These are phyloP conservation scores for Penicillium capsulatum DNA, from an alignment of 2,329 filamentous ascomycete genomes.

Conservation along the genomic window DNA sequence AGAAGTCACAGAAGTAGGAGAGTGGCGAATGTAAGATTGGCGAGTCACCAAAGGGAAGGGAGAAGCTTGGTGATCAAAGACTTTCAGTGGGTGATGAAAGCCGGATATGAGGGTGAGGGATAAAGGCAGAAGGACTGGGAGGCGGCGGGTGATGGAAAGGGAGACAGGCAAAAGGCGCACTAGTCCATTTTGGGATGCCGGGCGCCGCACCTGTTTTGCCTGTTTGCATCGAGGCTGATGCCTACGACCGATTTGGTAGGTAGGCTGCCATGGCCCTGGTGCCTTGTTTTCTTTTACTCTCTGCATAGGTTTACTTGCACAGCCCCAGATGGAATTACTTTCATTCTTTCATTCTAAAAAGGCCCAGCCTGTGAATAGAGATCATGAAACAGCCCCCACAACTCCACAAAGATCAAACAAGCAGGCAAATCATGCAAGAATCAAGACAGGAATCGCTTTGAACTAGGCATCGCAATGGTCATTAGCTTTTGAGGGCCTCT, in stretches of 20 bases:
- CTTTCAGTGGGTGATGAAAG: background rate
- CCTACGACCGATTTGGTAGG: too few species aligned
- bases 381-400: slow-evolving; percentile 9
- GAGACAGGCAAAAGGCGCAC: slow-evolving; percentile 6
- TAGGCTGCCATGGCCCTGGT: too few species aligned
- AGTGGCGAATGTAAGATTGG: slow-evolving; percentile 10
- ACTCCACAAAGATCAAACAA: slow-evolving; percentile 14
- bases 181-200: slow-evolving; percentile 22
- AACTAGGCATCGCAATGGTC: background rate
- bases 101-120: background rate
- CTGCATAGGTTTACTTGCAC: too few species aligned
- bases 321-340: slow-evolving; percentile 1
- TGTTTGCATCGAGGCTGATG: slow-evolving; percentile 15
- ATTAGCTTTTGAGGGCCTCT: slow-evolving; percentile 82
- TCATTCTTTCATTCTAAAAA: slow-evolving; percentile 17
- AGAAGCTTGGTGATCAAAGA: too few species aligned
- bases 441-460: background rate
- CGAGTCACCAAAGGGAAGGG: too few species aligned
- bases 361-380: slow-evolving; percentile 24
- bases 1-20: slow-evolving; percentile 3
- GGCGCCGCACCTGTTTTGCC: slow-evolving; percentile 10
- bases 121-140: slow-evolving; percentile 11
- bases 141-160: background rate
- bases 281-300: too few species aligned
- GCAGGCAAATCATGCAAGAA: slow-evolving; percentile 1